Evolutionary conservation across 139 green algal species (phyloP).

Genomic region (Chlorella sp.): DNA sequence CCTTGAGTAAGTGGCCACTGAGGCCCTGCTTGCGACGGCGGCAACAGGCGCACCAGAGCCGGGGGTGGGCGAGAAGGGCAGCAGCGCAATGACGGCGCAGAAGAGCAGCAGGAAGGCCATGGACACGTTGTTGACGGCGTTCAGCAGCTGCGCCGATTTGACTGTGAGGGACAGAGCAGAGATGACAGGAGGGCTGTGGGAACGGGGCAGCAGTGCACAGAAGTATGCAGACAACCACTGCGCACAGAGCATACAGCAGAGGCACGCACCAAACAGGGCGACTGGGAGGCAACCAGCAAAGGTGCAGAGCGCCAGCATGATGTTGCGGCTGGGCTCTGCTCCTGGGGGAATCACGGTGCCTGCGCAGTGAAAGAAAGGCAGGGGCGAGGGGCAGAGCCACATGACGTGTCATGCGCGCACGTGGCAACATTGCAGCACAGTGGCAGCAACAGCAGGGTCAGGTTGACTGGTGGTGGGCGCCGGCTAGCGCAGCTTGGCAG

Average conservation of each 20-base stretch:
- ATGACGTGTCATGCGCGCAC: too few species aligned
- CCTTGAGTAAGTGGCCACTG: too few species aligned
- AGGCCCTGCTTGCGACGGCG: too few species aligned
- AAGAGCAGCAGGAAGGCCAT: slow-evolving; percentile 84
- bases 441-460: background rate
- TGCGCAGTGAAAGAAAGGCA: background rate
- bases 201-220: too few species aligned
- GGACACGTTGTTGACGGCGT: slow-evolving; percentile 63
- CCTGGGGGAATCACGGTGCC: slow-evolving; percentile 85
- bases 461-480: background rate
- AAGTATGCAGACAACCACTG: too few species aligned
- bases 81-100: slow-evolving; percentile 59
- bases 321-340: slow-evolving; percentile 77
- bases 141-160: slow-evolving; percentile 55
- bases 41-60: background rate
- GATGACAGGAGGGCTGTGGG: too few species aligned
- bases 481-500: too few species aligned
- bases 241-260: too few species aligned
- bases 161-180: too few species aligned
- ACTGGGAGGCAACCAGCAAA: slow-evolving; percentile 76
- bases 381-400: background rate
- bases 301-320: slow-evolving; percentile 69
- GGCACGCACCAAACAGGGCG: slow-evolving; percentile 65
- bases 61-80: slow-evolving; percentile 35
- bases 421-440: too few species aligned